Conservation (phyloP, 306 rosid genomes). For the Leucaena leucocephala region DNA sequence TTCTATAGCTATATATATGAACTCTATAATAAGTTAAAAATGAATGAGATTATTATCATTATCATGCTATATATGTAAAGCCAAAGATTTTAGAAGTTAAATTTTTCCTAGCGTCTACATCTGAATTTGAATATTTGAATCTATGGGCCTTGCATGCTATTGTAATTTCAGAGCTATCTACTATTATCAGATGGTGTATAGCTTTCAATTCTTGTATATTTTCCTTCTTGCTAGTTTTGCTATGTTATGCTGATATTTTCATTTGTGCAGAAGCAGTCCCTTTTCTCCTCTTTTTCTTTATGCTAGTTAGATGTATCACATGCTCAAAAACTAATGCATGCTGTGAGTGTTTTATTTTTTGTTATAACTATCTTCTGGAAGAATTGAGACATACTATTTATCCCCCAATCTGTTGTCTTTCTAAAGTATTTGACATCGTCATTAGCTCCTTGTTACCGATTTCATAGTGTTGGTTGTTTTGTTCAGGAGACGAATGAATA, state of each 20-base stretch:
- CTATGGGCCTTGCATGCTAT: slow-evolving; percentile 6
- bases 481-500: slow-evolving; percentile 64
- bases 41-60: slow-evolving; percentile 20
- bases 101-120: slow-evolving; percentile 11
- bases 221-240: neutral
- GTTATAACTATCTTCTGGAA: slow-evolving; percentile 12
- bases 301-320: slow-evolving; percentile 17
- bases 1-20: neutral
- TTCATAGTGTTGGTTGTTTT: slow-evolving; percentile 41
- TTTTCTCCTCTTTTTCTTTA: neutral
- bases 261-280: slow-evolving; percentile 3
- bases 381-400: neutral
- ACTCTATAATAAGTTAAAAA: slow-evolving; percentile 16
- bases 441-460: slow-evolving; percentile 35
- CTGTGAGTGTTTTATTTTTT: slow-evolving; percentile 26
- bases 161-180: slow-evolving; percentile 22
- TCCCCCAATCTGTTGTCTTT: slow-evolving; percentile 9
- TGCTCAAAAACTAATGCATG: slow-evolving; percentile 25
- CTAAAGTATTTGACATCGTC: slow-evolving; percentile 10
- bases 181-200: neutral
- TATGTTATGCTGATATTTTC: slow-evolving; percentile 27
- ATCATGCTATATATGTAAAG: slow-evolving; percentile 24
- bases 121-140: neutral
- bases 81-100: neutral
- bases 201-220: slow-evolving; percentile 2